Base-by-base conservation (phyloP, 2,329 filamentous ascomycete species). In the Claviceps spartinae region DNA sequence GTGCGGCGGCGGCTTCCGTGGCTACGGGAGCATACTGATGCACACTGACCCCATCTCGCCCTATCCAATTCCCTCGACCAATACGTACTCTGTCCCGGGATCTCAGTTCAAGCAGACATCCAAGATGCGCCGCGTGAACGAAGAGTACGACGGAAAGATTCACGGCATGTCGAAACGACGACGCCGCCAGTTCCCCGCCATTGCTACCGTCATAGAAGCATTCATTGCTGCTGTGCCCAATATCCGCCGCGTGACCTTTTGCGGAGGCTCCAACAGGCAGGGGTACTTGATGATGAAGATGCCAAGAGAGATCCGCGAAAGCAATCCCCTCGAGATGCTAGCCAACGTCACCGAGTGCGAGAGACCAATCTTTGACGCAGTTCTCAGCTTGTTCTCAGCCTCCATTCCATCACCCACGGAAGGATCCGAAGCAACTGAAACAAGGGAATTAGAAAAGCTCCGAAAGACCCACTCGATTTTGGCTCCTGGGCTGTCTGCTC, bases 1-100 rank as follows among this genome's bases (percentile, higher is more conserved):
- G 53, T 95, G 86, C 56, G 90, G 90, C 44, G 90, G 90, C 24
- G 90, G 90, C 0, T 95, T 95, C 63, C 76, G 90, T 38, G 90
- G 90, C 16, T 95, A 94, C 74, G 90, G 89, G 6, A 94, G 88
- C 66, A 82, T 95, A 62, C 74, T 95, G 50, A 90, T 95, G 85
- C 82, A 85, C 63, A 77, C 79, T 58, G 86, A 91, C 60, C 67
- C 72, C 5, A 77, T 88, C 44, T 72, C 77, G 51, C 88, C 88
- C 0, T 96, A 95, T 64, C 90, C 90, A 0, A 85, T 95, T 26
- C 80, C 88, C 0, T 82, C 85, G 20, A 84, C 93, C 65, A 90
- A 89, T 55, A 83, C 86, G 2, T 95, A 93, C 66, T 78, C 74
- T 8, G 86, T 83, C 1, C 66, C 74, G 0, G 78, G 79, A 11